Evolutionary conservation across 179 eudicot genomes (phyloP), one percentile per base, ranked within the genome.

Genomic region (Monotropa hypopitys): DNA sequence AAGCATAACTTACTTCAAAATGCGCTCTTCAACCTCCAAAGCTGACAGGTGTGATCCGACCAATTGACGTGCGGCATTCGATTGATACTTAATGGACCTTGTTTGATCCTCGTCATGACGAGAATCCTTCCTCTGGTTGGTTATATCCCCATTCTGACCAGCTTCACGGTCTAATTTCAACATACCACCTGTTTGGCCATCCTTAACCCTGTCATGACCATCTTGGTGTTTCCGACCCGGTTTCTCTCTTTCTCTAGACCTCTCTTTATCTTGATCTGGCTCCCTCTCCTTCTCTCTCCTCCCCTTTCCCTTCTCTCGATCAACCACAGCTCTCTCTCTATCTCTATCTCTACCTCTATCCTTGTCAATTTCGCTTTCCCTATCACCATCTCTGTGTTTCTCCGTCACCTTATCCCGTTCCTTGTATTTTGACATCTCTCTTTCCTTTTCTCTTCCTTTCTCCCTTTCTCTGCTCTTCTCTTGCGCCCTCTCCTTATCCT

Each of bases 11-110:
- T 80, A 93, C 98, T 83, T 95, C 51, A 80, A 78, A 78, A 95
- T 87, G 70, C 92, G 97, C n/a, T 83, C 86, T 80, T 85, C 85
- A 59, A 95, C 33, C 80, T 92, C 92, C 38, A 75, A 76, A 16
- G 75, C 82, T 57, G 89, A 74, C 59, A 79, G 74, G 33, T 76
- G 83, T 47, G 79, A 80, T 45, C 82, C 85, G 72, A 68, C 82
- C 13, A 81, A 81, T 30, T 77, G 77, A 76, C 72, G 80, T 10
- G 76, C 88, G 50, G 66, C 79, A 66, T 61, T 80, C 45, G 81
- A 80, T 72, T 88, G 85, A 74, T 80, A 80, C 83, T 85, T 83
- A 11, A 54, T 68, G 61, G 68, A 56, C 59, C 74, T 83, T 38
- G 30, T 75, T 42, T 66, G 80, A 71, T 81, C 88, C 63, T 81